A percentile compares a stretch with the other conserved stretches of the same genome.
phyloP scores from a whole-genome alignment of 2,329 filamentous ascomycete species.

The Fonsecaea nubica region DNA sequence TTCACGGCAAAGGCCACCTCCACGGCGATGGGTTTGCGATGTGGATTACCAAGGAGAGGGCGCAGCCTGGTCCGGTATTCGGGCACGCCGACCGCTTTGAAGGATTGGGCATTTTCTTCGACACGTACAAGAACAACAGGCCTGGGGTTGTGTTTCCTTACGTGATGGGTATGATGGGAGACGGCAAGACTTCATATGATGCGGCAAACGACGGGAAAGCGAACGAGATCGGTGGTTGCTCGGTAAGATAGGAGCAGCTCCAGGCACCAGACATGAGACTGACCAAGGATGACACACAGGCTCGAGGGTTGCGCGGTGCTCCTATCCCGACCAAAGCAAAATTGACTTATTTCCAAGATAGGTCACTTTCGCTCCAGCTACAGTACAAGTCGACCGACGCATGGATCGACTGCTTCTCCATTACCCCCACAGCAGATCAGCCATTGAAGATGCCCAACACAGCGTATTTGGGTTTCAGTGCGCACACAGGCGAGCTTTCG shows the following conservation, averaged over 20 bases:
- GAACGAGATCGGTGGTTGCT: conserved; percentile 92
- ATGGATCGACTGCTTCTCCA: conserved; percentile 88
- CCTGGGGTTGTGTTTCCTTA: conserved; percentile 95
- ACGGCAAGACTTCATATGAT: conserved; percentile 87
- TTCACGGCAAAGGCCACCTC: conserved; percentile 84
- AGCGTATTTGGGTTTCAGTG: conserved; percentile 68
- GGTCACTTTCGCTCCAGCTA: conserved; percentile 84
- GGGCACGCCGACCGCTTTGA: conserved; percentile 88
- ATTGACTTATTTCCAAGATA: conserved; percentile 96
- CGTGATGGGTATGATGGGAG: conserved; percentile 97
- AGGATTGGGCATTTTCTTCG: conserved; percentile 92
- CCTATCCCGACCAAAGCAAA: conserved; percentile 81
- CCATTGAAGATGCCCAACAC: conserved; percentile 79
- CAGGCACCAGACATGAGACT: conserved; percentile 8
- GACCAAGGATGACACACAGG: conserved; percentile 52
- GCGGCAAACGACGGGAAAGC: conserved; percentile 93
- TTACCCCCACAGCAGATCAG: conserved; percentile 63
- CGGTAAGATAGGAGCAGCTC: conserved; percentile 56
- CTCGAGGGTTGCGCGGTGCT: conserved; percentile 83
- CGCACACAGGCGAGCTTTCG: conserved; percentile 90
- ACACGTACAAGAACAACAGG: conserved; percentile 99
- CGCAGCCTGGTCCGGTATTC: conserved; percentile 80
- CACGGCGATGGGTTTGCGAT: conserved; percentile 97
- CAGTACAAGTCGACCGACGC: conserved; percentile 91
- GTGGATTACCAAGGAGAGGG: conserved; percentile 96